Evolutionary conservation across 441 rosid genomes (phyloP).

Genomic region (Flueggea neowawraea): DNA sequence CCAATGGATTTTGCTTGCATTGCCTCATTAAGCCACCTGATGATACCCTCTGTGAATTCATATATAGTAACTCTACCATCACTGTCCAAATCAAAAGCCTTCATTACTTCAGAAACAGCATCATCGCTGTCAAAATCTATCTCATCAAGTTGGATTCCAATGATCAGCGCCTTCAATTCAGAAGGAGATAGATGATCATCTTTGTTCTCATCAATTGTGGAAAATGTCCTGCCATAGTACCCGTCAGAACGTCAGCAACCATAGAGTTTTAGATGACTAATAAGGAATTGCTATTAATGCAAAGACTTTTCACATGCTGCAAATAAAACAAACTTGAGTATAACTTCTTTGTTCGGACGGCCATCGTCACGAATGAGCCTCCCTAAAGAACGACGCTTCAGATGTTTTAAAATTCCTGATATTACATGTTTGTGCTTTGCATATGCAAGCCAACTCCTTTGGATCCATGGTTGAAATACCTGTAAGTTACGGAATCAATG

Average conservation of each 20-base stretch:
- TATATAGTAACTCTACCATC: conserved; percentile 36
- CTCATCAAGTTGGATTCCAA: conserved; percentile 84
- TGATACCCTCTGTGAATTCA: conserved; percentile 63
- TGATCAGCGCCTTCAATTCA: conserved; percentile 76
- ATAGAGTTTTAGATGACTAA: neutral
- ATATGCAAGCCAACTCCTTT: conserved; percentile 56
- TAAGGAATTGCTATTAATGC: neutral
- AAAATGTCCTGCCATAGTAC: conserved; percentile 54
- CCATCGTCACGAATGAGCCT: conserved; percentile 61
- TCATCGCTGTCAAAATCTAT: conserved; percentile 69
- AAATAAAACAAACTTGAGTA: conserved; percentile 44
- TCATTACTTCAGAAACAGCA: conserved; percentile 56
- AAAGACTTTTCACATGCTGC: conserved; percentile 2
- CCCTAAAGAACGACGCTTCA: conserved; percentile 63
- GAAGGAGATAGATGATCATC: conserved; percentile 53
- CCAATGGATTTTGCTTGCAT: conserved; percentile 26
- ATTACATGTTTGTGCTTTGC: conserved; percentile 64
- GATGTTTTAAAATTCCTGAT: conserved; percentile 64
- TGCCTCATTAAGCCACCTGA: conserved; percentile 63
- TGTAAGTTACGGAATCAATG: conserved; percentile 19
- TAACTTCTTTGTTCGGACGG: conserved; percentile 41
- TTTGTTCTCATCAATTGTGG: conserved; percentile 57
- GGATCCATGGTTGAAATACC: conserved; percentile 89
- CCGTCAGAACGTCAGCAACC: conserved; percentile 3
- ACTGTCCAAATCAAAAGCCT: conserved; percentile 61